Base-by-base conservation (phyloP, 1,284 basidiomycete genomes). In the Moesziomyces globuligerus region DNA sequence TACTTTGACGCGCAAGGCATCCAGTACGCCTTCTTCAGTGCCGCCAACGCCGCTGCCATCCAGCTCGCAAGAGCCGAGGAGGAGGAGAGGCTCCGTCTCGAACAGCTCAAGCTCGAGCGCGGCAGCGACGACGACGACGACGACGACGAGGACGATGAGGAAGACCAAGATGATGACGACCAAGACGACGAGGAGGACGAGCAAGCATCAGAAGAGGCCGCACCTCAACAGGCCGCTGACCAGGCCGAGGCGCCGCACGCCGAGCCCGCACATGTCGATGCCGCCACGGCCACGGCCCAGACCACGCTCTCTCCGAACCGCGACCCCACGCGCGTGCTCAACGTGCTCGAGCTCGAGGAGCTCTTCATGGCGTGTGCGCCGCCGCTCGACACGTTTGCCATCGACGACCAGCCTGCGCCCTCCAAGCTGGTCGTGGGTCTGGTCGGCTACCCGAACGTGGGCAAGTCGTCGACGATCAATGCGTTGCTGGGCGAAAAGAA, bases 21-120 rank as follows among this genome's bases (percentile, higher is more conserved):
- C 45, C 86, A 86, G 60, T 98, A 93, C 78, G 94, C 93, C 0
- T 99, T 98, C 84, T 98, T 96, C 86, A 98, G 95, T 26, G 96
- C 96, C 6, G 88, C 90, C 11, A 90, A 93, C 83, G 93, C 93
- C 13, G 87, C 90, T 9, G 93, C 92, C 7, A 81, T 92, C 21
- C 94, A 95, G 48, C 68, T 69, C 5, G 77, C 74, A 9, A 50
- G 74, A 21, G 73, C 67, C 0, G 78, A 78, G 39, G 73, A 69
- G 29, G 80, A 86, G 59, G 88, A 90, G 58, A 87, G 88, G 25
- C 72, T 86, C 49, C 79, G 79, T 32, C 48, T 70, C 36, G 76
- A 78, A 48, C 77, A 39, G 44, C 65, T 59, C 69, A 76, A 48
- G 83, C 83, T 40, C 62, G 77, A 80, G 37, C 66, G 62, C n/a